Evolutionary conservation across 202 grass and related monocot species (phyloP).

Genomic region (Setaria italica): DNA sequence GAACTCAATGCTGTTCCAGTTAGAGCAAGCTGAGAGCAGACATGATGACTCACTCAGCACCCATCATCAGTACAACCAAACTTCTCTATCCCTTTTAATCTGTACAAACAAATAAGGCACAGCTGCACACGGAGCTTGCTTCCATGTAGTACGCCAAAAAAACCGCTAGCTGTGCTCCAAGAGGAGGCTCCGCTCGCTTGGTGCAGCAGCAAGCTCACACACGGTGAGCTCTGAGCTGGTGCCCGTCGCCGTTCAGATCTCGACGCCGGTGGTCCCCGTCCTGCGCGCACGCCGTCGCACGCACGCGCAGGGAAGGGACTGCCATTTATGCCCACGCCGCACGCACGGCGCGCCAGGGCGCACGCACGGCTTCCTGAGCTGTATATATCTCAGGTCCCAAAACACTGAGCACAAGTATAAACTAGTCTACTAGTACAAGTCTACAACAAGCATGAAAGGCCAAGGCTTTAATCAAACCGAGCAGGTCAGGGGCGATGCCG

Average conservation of each 20-base stretch:
- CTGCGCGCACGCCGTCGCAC: neutral
- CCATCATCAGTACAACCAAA: neutral
- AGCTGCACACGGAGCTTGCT: neutral
- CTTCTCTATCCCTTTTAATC: neutral
- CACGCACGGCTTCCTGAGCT: conserved; percentile 2
- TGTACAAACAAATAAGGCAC: neutral
- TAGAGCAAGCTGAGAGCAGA: neutral
- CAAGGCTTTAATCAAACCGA: neutral
- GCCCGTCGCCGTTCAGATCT: conserved; percentile 23
- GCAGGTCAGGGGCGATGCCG: neutral
- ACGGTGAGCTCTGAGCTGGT: conserved; percentile 8
- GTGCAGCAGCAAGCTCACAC: neutral
- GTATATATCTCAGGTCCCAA: neutral
- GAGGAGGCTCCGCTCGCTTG: neutral
- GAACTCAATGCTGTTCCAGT: neutral
- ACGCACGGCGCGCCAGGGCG: conserved; percentile 16
- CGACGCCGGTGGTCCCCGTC: conserved; percentile 37
- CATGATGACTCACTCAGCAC: conserved; percentile 5
- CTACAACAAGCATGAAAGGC: neutral
- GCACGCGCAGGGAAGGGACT: neutral
- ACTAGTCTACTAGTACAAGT: too few species aligned
- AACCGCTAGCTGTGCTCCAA: conserved; percentile 2
- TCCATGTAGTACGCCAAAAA: neutral
- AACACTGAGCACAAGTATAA: neutral
- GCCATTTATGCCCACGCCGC: neutral